Base-by-base conservation (phyloP, 73 alveolate species). In the Tetrahymena thermophila region DNA sequence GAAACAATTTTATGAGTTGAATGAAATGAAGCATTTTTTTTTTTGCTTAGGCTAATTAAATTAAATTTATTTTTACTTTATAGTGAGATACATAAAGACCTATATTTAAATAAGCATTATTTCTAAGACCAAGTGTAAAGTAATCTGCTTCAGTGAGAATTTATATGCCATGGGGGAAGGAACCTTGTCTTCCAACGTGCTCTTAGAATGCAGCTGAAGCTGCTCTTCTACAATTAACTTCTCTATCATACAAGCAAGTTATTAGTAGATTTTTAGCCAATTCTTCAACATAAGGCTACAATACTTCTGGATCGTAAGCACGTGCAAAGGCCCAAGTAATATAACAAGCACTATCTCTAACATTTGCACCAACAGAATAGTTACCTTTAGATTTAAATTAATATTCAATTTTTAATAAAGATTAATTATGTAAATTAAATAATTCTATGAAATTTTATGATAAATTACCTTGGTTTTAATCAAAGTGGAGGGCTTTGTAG, bases 151-250 rank as follows among this genome's bases (percentile, higher is more conserved):
- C 99, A 21, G 99, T 98, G 58, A 98, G 94, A 35, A 99, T 99
- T 93, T 98, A 99, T 34, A 99, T 99, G 3, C 99, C 99, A 96
- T 98, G 99, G 19, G 99, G 99, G 97, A 98, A 98, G 44, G 96
- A 96, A 15, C 99, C 99, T 93, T 98, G 98, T 94, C 99, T 96
- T 23, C 99, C 99, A 9, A 99, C 99, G 85, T 98, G 98, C 95
- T 99, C 99, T 96, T 99, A 98, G 97, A 98, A 98, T n/a, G 99
- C 99, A 25, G 99, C 99, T 94, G 99, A 94, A 25, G 99, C 99
- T 17, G 99, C 99, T 96, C 99, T 96, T 96, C 99, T 96, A 85
- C 99, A 99, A 94, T 99, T 99, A 14, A 99, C 99, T 94, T 99
- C 99, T 98, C 99, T 98, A 96, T 99, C 99, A 94, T 98, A 99